phyloP scores from a whole-genome alignment of 1,284 basidiomycete genomes.

The Gastroboletus turbinatus region DNA sequence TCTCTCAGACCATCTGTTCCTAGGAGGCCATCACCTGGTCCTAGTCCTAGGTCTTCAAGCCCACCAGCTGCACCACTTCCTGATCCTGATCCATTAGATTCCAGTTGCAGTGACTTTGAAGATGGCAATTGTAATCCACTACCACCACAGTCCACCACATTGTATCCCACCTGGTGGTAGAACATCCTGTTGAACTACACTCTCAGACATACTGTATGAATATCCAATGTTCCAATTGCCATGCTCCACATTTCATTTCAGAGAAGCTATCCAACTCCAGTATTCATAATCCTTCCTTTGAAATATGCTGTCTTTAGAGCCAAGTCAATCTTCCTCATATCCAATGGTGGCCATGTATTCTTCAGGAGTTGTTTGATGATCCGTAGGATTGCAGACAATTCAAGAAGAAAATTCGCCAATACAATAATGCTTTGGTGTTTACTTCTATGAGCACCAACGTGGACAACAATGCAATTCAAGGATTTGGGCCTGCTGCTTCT shows the following conservation, averaged over 20 bases:
- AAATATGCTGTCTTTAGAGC: neutral
- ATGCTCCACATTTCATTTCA: no score
- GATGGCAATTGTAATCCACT: no score
- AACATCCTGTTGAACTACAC: neutral
- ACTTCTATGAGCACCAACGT: neutral
- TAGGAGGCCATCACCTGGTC: no score
- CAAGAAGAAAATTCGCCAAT: no score
- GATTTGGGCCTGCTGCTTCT: neutral
- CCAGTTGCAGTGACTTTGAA: no score
- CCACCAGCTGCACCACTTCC: fast-evolving
- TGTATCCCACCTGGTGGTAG: neutral
- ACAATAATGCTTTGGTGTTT: no score
- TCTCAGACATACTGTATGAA: neutral
- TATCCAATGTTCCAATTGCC: neutral
- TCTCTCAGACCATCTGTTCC: no score
- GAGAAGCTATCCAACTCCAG: no score
- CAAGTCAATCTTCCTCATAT: no score
- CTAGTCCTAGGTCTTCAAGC: no score
- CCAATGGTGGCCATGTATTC: neutral
- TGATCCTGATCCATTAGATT: no score
- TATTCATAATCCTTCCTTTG: neutral
- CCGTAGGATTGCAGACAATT: neutral
- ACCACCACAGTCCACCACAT: neutral
- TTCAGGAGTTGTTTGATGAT: neutral
- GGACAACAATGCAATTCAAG: neutral